Evolutionary conservation across 202 grass and related monocot genomes (phyloP), one percentile per base, ranked within the genome.

Genomic region (Hordeum pubiflorum): DNA sequence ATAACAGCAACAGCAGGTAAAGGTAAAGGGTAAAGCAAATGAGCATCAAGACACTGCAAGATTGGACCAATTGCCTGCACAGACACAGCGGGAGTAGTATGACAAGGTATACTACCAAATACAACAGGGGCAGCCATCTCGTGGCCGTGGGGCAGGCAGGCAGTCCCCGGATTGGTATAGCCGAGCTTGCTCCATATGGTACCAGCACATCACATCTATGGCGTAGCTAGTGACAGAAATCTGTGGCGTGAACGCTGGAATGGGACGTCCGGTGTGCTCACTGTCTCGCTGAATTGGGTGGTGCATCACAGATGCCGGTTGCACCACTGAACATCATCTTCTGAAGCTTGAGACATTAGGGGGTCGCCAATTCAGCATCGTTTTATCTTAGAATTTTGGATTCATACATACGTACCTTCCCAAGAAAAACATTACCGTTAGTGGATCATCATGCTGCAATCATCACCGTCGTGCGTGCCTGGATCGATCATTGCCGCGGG

Each of bases 401-500:
- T 12, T 12, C 43, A 48, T 48, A 5, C 33, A 36, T 36, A 7
- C 41, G 3, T 14, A 44, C 44, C 44, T 50, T 50, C 44, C 13
- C 14, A 5, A 50, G 14, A 14, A 80, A 13, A n/a, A 60, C 18
- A 11, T 48, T 50, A 62, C 20, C 37, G 80, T 48, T 68, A 24
- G 20, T 55, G 31, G 48, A 79, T 50, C 17, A 38, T 29, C 57
- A 26, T 59, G 22, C 57, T 59, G 21, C 17, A 77, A 77, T 82
- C 78, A 70, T 81, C 21, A 70, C 56, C 54, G n/a, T 61, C 44
- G 44, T 32, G 31, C 31, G 4, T 44, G 41, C 12, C 43, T 38
- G 54, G 7, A 6, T 36, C 7, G 50, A 66, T 81, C 78, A 22
- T 62, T 81, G 78, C 69, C 59, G 67, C 29, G 78, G 44, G 78